These are phyloP conservation scores for Fusarium nodosum DNA, from an alignment of 2,329 filamentous ascomycete genomes.

Conservation along the genomic window DNA sequence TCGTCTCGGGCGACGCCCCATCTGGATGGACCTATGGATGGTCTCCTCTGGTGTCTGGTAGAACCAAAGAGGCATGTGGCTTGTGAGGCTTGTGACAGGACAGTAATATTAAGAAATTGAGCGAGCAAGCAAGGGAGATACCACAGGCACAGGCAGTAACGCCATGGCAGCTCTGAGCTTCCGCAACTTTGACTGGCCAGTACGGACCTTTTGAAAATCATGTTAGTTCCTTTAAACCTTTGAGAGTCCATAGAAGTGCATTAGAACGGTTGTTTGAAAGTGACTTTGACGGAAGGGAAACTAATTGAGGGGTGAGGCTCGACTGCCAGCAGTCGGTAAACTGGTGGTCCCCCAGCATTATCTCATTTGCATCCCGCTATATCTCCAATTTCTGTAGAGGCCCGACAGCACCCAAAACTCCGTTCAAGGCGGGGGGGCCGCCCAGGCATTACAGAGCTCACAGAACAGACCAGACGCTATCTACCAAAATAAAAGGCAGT, in stretches of 20 bases:
- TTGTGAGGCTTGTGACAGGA: slow-evolving; percentile 41
- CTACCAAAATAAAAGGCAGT: slow-evolving; percentile 22
- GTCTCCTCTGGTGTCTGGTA: slow-evolving; percentile 19
- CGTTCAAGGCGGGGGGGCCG: slow-evolving; percentile 11
- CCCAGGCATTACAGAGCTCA: slow-evolving; percentile 4
- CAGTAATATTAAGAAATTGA: background rate
- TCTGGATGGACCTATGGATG: slow-evolving; percentile 4
- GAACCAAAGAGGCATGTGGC: slow-evolving; percentile 35
- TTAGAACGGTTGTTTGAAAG: slow-evolving; percentile 25
- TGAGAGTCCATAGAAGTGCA: slow-evolving; percentile 7
- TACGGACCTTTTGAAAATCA: slow-evolving; percentile 15
- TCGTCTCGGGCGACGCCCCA: slow-evolving; percentile 33
- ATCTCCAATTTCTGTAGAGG: slow-evolving; percentile 6
- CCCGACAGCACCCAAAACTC: background rate
- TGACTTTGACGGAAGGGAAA: slow-evolving; percentile 27
- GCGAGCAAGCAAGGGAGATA: slow-evolving; percentile 19
- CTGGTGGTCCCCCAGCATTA: slow-evolving; percentile 11
- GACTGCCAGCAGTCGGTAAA: background rate
- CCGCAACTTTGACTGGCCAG: slow-evolving; percentile 17
- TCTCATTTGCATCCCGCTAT: slow-evolving; percentile 31
- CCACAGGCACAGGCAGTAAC: slow-evolving; percentile 19
- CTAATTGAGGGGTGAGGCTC: slow-evolving; percentile 31
- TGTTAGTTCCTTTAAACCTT: slow-evolving; percentile 17
- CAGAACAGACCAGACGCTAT: slow-evolving; percentile 1
- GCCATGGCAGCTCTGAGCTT: slow-evolving; percentile 15